Evolutionary conservation across 768 basidiomycete species (phyloP), one percentile per base, ranked within the genome.

Genomic region (Tricholoma terreum): DNA sequence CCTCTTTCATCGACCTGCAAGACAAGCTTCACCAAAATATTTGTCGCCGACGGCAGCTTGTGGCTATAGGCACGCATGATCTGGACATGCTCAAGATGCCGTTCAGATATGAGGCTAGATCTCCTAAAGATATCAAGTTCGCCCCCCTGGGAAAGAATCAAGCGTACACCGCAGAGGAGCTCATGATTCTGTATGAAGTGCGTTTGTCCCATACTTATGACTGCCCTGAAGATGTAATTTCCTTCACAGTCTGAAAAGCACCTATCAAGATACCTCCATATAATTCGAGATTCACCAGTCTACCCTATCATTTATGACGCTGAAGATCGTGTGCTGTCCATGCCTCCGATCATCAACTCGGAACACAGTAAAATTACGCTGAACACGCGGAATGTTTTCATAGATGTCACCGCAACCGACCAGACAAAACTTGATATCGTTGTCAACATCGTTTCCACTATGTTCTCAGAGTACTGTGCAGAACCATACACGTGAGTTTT

Each of bases 291-390:
- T 68, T 91, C 93, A 12, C 92, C 95, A 8, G 92, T 97, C 45
- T 98, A 98, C 73, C 97, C 97, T 35, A 89, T 98, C 74, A 97
- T 98, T 69, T 98, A 98, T 73, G 96, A 98, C 71, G 79, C 83
- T 9, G 79, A 88, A 57, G 91, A 92, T 69, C 84, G 79, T 27
- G 96, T 98, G 2, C 80, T 97, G 27, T 95, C 93, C 17, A 95
- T 98, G 89, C 97, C 97, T 36, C 97, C 97, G 8, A 98, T 99
- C 70, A 96, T 96, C 75, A 97, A 97, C 74, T 95, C 94, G 3
- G 89, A 97, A 62, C 92, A 92, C 73, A 98, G 93, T 70, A 98
- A 98, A 77, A 98, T 99, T 67, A 91, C 92, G 0, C 77, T 97
- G 60, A 87, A 94, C 68, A 98, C 97, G 10, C 83, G 80, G 52